These are phyloP conservation scores for Phoenix roebelenii DNA, from an alignment of 176 grass and related monocot species.

Conservation along the genomic window DNA sequence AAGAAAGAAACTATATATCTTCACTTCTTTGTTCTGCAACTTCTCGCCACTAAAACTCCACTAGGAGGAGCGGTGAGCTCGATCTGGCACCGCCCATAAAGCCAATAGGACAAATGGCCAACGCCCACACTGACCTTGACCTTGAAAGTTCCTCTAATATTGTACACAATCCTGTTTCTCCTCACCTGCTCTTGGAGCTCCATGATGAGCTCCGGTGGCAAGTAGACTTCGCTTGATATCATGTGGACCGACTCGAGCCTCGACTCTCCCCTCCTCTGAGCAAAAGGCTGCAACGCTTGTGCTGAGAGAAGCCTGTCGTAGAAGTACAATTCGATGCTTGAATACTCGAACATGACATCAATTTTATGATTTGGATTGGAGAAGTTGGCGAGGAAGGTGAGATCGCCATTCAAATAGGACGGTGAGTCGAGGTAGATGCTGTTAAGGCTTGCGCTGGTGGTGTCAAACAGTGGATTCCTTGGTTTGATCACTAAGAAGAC, in stretches of 20 bases:
- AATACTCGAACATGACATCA: constrained; percentile 43
- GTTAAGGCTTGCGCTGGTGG: constrained; percentile 52
- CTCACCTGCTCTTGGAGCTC: constrained; percentile 63
- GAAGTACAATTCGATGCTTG: constrained; percentile 64
- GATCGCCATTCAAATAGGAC: constrained; percentile 64
- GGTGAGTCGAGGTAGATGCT: constrained; percentile 56
- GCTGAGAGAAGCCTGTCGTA: constrained; percentile 41
- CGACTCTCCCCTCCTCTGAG: constrained; percentile 37
- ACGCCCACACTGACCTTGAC: constrained; percentile 58
- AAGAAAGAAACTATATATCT: not conserved
- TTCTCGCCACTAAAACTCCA: constrained; percentile 60
- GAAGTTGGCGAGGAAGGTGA: constrained; percentile 66
- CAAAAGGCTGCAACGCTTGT: constrained; percentile 59
- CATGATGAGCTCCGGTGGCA: constrained; percentile 53
- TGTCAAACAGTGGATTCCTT: constrained; percentile 44
- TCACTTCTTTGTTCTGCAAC: constrained; percentile 52
- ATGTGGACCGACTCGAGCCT: constrained; percentile 54
- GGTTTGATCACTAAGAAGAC: constrained; percentile 71
- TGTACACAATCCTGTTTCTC: constrained; percentile 58
- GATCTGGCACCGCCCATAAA: constrained; percentile 48
- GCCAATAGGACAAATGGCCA: constrained; percentile 56
- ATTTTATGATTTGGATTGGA: constrained; percentile 88
- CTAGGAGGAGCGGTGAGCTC: constrained; percentile 68
- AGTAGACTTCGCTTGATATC: constrained; percentile 64
- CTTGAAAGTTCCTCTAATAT: constrained; percentile 52